Evolutionary conservation across 2,329 filamentous ascomycete species (phyloP), one percentile per base, ranked within the genome.

Genomic region (Triangularia verruculosa): DNA sequence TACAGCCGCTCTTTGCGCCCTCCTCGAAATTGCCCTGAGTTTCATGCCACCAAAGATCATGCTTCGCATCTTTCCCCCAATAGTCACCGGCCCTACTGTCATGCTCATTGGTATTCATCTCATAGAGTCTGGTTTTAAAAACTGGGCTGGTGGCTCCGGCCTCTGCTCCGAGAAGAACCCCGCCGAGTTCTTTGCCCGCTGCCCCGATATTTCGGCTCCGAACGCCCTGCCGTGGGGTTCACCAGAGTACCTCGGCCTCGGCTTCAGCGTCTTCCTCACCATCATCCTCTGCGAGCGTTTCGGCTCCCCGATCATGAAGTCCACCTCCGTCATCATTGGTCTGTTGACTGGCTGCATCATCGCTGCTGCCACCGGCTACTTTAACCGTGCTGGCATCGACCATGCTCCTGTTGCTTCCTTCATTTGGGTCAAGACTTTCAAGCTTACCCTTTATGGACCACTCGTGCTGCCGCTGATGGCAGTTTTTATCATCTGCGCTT

Each of bases 231-330:
- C 85, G 0, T 95, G 92, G 92, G 92, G 90, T 3, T 88, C 87
- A 39, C 85, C 91, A 1, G 89, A 95, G 75, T 92, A 89, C 69
- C 85, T 95, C 4, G 91, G 88, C 61, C 83, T 95, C 1, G 91
- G 91, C 0, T 93, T 95, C 78, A 86, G 86, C 53, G 91, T 93
- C 34, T 94, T 94, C 72, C 69, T 89, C 53, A 90, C 89, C 27
- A 94, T 95, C 72, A 88, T 95, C 65, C 73, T 94, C 12, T 91
- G 89, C 73, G 91, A 95, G 75, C 85, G 90, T 11, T 93, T 93
- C 70, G 92, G 92, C 1, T 84, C 90, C 0, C 91, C 92, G 0
- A 89, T 95, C 68, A 93, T 95, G 89, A 93, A 93, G 73, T 91
- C 87, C 2, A 89, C 86, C 7, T 87, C 88, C 28, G 90, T 94